These are phyloP conservation scores for Colletotrichum costaricense DNA, from an alignment of 2,329 filamentous ascomycete genomes.

Conservation along the genomic window DNA sequence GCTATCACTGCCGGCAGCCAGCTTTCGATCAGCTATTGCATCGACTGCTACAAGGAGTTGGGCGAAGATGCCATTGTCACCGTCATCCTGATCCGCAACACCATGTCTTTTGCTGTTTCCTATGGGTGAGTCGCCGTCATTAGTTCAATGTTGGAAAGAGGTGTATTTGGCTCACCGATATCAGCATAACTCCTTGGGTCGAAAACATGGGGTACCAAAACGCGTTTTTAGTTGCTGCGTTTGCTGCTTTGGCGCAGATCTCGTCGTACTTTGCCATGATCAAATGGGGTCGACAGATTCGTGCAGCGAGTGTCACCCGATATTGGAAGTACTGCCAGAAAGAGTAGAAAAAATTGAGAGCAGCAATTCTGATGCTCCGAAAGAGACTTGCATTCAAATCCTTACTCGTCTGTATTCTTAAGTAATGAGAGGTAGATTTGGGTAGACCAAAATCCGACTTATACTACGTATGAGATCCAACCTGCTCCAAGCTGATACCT, in stretches of 20 bases:
- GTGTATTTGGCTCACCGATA: neutral
- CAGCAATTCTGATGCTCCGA: neutral
- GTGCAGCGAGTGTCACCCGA: neutral
- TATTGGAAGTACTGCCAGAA: neutral
- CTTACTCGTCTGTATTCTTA: too few species aligned
- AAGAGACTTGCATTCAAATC: too few species aligned
- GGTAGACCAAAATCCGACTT: too few species aligned
- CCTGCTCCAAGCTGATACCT: too few species aligned
- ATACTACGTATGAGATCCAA: too few species aligned
- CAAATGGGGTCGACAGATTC: neutral
- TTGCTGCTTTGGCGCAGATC: neutral
- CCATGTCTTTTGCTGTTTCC: conserved; percentile 45
- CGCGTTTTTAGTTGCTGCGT: neutral
- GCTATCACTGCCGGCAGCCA: conserved; percentile 42
- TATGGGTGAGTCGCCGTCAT: conserved; percentile 39
- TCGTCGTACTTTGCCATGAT: neutral
- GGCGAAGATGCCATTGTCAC: conserved; percentile 44
- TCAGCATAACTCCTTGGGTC: neutral
- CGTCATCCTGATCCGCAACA: conserved; percentile 49
- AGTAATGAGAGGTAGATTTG: too few species aligned
- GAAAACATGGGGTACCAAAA: neutral
- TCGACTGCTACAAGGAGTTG: conserved; percentile 44
- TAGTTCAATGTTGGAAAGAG: neutral
- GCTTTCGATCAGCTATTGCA: conserved; percentile 43
- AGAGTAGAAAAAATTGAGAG: neutral